These are phyloP conservation scores for Phytopythium vexans DNA, from an alignment of 352 stramenopile genomes.

Conservation along the genomic window DNA sequence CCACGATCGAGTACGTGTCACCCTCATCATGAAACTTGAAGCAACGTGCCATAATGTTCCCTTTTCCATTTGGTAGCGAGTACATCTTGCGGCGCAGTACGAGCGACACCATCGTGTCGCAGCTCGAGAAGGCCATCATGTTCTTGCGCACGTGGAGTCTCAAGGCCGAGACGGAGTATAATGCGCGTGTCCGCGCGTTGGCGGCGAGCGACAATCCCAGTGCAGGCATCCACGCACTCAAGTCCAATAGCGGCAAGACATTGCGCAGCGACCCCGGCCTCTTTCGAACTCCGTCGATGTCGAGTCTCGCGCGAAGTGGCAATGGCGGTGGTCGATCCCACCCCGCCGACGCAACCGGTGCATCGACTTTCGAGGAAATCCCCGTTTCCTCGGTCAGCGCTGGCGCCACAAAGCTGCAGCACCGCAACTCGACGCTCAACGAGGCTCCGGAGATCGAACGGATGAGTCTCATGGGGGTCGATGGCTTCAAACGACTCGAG, in stretches of 20 bases:
- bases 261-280: background rate
- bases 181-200: conserved; percentile 18
- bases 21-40: background rate
- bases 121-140: conserved; percentile 48
- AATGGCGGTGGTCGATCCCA: background rate
- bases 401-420: background rate
- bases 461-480: conserved; percentile 24
- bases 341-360: background rate
- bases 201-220: conserved; percentile 10
- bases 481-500: conserved; percentile 40
- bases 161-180: conserved; percentile 51
- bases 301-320: background rate
- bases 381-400: background rate
- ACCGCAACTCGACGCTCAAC: background rate
- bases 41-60: background rate
- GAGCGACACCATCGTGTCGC: conserved; percentile 33
- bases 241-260: no score
- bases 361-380: background rate
- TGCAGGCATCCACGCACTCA: no score
- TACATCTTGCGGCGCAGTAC: conserved; percentile 32
- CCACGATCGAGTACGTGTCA: conserved; percentile 45
- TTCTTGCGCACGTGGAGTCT: conserved; percentile 45
- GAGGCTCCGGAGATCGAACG: background rate
- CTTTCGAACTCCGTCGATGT: background rate
- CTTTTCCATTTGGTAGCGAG: conserved; percentile 15